phyloP scores from a whole-genome alignment of 2,329 filamentous ascomycete genomes.

The Colletotrichum somersetense region DNA sequence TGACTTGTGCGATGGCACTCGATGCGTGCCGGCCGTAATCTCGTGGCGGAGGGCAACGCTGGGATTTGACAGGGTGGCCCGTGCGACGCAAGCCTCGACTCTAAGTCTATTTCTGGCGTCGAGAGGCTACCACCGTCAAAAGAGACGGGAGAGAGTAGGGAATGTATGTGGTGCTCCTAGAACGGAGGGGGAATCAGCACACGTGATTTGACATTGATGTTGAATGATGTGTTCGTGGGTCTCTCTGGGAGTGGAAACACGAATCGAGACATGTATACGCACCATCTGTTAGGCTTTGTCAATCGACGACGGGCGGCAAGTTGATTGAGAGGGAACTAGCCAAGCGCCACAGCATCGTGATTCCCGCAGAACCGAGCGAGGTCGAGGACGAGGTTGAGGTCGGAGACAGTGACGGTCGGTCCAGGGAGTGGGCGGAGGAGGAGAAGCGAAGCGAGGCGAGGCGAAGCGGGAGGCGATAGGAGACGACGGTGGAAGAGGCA shows the following conservation, averaged over 20 bases:
- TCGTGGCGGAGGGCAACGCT: slow-evolving; percentile 32
- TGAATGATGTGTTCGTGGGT: slow-evolving; percentile 20
- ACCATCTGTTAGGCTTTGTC: background rate
- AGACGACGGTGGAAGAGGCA: background rate
- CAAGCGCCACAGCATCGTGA: slow-evolving; percentile 10
- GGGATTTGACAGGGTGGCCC: slow-evolving; percentile 23
- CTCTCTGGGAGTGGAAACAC: slow-evolving; percentile 17
- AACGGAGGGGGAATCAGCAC: slow-evolving; percentile 17
- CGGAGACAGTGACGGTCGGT: background rate
- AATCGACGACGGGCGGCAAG: slow-evolving; percentile 3
- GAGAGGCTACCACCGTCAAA: slow-evolving; percentile 29
- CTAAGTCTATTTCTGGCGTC: slow-evolving; percentile 38
- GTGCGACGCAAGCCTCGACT: slow-evolving; percentile 16
- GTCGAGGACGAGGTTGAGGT: background rate
- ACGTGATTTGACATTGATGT: slow-evolving; percentile 20
- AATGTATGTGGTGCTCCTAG: slow-evolving; percentile 23
- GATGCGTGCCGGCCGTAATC: slow-evolving; percentile 24
- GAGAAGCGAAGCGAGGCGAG: slow-evolving; percentile 13
- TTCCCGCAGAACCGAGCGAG: background rate
- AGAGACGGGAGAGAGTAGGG: slow-evolving; percentile 10
- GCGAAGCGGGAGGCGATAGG: background rate
- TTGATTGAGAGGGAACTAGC: slow-evolving; percentile 3
- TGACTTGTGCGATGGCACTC: slow-evolving; percentile 7
- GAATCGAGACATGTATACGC: background rate
- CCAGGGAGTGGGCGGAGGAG: slow-evolving; percentile 5